phyloP scores from a whole-genome alignment of 176 grass and related monocot genomes.

The Saccharum officinarum region DNA sequence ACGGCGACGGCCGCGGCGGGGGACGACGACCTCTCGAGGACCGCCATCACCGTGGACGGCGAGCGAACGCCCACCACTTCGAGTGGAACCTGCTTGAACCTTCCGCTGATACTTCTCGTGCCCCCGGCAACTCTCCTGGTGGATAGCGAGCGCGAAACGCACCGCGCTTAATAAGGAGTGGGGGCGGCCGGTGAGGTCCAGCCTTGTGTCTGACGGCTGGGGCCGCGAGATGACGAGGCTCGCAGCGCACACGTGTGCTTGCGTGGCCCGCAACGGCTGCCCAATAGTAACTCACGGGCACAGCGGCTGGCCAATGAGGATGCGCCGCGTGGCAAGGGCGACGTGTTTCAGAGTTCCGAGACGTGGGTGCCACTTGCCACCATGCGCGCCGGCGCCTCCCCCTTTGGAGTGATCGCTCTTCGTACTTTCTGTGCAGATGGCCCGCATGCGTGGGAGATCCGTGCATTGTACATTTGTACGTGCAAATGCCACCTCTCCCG shows the following conservation, averaged over 20 bases:
- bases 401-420: not conserved
- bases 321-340: conserved; percentile 13
- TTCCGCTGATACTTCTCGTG: not conserved
- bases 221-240: not conserved
- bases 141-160: conserved; percentile 18
- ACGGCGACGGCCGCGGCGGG: conserved; percentile 6
- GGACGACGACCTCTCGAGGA: conserved; percentile 17
- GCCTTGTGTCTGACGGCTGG: not conserved
- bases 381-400: not conserved
- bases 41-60: conserved; percentile 40
- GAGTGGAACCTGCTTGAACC: too few relatives aligned
- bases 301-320: not conserved
- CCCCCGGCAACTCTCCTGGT: not conserved
- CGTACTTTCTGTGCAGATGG: too few relatives aligned
- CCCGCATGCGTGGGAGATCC: not conserved
- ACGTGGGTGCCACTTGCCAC: not conserved
- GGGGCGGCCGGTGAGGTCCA: not conserved
- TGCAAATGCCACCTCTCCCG: too few relatives aligned
- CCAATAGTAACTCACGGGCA: not conserved
- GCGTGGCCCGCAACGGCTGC: not conserved
- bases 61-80: not conserved
- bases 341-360: too few relatives aligned
- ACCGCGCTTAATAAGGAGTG: conserved; percentile 30
- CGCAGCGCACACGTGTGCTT: not conserved
- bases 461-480: too few relatives aligned